Base-by-base conservation (phyloP, 108 stramenopile species). In the Cafeteria roenbergensis region DNA sequence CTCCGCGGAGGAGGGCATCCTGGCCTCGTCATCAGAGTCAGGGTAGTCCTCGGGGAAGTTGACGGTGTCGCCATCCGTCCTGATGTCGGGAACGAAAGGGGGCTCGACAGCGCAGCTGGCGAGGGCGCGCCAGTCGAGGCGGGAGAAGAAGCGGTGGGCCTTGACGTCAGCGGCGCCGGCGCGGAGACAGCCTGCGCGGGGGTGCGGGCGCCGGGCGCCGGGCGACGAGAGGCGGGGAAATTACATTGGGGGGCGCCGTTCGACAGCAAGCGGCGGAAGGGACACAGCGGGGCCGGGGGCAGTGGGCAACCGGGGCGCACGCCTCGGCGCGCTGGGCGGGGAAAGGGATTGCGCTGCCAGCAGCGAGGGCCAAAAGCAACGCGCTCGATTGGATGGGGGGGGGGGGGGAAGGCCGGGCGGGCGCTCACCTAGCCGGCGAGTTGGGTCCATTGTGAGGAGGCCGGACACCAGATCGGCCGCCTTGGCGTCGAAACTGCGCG, bases 1-100 rank as follows among this genome's bases (percentile, higher is more conserved):
- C 26, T 74, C 76, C 25, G 67, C 62, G 14, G 66, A 59, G 17
- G 36, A 66, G 64, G 75, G 67, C 24, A 55, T 58, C 24, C 38
- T 51, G 20, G 58, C 42, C 28, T 71, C 70, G 28, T 75, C 76
- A 8, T 75, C 73, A 1, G 66, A 68, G 58, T 77, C 76, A 1
- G 74, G 71, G 51, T 77, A 77, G 34, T 52, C 65, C 29, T 81
- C 80, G n/a, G n/a, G n/a, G 37, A 81, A 81, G 72, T 81, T 78
- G 34, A 52, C 54, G 0, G 80, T 77, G 51, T 78, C 77, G 0
- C 63, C 69, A 22, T 66, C 57, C 9, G 73, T 66, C 9, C 51
- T 9, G 17, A 68, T 55, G 37, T 57, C 60, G 0, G 80, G 80
- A 24, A 75, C 51, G 33, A 78, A 81, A 28, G 78, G 80, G 28